Evolutionary conservation across 345 rosid species (phyloP), one percentile per base, ranked within the genome.

Genomic region (Euphorbia pulcherrima): DNA sequence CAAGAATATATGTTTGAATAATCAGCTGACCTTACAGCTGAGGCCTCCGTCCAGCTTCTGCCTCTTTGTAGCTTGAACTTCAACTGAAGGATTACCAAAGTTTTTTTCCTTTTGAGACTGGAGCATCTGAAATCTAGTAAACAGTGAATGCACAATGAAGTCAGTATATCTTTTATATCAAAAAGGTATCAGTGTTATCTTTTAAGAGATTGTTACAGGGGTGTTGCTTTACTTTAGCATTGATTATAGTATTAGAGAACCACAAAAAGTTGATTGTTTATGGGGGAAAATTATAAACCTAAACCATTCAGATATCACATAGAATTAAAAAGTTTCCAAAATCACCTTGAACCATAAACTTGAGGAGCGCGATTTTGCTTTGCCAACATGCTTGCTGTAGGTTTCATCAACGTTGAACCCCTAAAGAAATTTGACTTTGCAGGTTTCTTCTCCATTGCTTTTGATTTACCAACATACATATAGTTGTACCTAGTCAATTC

Each of bases 21-120:
- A 50, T 29, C 28, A 11, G n/a, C 4, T 2, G 64, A 92, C 99
- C 97, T 88, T 95, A 46, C 66, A 79, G 48, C 81, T 80, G 71
- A 81, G 82, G 74, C 98, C 98, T 64, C 96, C 91, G 65, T 92
- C 98, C 27, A 95, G 82, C 74, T 95, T 95, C 87, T 88, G 99
- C 78, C 97, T 87, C 86, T 95, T 95, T 68, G n/a, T n/a, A 80
- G 99, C 92, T 67, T 95, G 99, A 74, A 58, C 69, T 83, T 90
- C 99, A 64, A 78, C 81, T 76, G 83, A 84, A 79, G 83, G 70
- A 75, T 69, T 75, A 74, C 68, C 74, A 58, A 79, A 71, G 75
- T 78, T 78, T 69, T 79, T 86, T 62, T 83, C 85, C 52, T 63
- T 67, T 61, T 75, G 81, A 72, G 44, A 69, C 60, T 58, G 62